Conservation (phyloP, 1,284 basidiomycete genomes). For the Ustilago trichophora region DNA sequence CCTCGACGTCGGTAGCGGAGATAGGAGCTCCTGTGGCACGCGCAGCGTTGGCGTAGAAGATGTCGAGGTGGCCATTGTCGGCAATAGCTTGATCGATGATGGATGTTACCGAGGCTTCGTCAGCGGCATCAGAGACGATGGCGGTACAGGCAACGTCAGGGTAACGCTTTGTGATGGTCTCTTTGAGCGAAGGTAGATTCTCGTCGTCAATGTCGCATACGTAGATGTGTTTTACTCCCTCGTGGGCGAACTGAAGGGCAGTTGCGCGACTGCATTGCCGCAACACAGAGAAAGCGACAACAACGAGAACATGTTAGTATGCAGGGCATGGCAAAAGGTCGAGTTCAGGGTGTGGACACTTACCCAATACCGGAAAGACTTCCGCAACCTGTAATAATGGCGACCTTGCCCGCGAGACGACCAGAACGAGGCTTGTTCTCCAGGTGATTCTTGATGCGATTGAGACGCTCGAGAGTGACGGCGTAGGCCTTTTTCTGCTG, state of each 20-base stretch:
- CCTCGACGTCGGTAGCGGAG: slow-evolving; percentile 73
- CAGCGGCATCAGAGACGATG: slow-evolving; percentile 80
- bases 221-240: slow-evolving; percentile 85
- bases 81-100: slow-evolving; percentile 78
- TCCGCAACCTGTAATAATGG: slow-evolving; percentile 79
- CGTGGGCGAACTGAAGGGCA: slow-evolving; percentile 31
- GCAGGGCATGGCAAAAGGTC: no score
- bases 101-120: slow-evolving; percentile 76
- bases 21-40: slow-evolving; percentile 71
- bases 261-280: slow-evolving; percentile 21
- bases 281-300: background rate
- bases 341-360: no score
- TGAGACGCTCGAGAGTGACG: slow-evolving; percentile 69
- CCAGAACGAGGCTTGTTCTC: slow-evolving; percentile 71
- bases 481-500: slow-evolving; percentile 47
- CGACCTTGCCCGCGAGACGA: slow-evolving; percentile 82
- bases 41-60: slow-evolving; percentile 86
- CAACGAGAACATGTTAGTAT: no score
- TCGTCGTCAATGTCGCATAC: slow-evolving; percentile 79
- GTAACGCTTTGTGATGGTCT: slow-evolving; percentile 75
- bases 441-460: slow-evolving; percentile 78
- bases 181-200: slow-evolving; percentile 78
- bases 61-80: slow-evolving; percentile 85
- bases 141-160: slow-evolving; percentile 75
- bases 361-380: slow-evolving; percentile 61